Base-by-base conservation (phyloP, 176 grass and related monocot species). In the Aegilops bicornis region DNA sequence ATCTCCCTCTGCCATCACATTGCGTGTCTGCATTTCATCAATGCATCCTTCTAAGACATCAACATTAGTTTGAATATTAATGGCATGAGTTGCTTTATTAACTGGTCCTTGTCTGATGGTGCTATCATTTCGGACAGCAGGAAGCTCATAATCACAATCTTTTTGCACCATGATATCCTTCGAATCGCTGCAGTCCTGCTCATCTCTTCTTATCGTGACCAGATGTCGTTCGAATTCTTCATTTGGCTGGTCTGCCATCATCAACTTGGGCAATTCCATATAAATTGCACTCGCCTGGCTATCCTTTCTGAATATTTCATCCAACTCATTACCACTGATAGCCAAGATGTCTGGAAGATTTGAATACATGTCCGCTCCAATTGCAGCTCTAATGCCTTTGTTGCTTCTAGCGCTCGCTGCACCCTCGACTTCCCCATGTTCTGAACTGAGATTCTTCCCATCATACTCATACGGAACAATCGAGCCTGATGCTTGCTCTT, bases 381-480 rank as follows among this genome's bases (percentile, higher is more conserved):
- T 35, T 43, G 64, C 37, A 78, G 73, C 8, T 78, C 36, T 52
- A 79, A 23, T 61, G 20, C 35, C 36, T 83, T 78, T 54, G 45
- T 48, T 88, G 27, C 36, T 83, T 56, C 19, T 73, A 78, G 24
- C 20, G 8, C 20, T 83, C 20, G 4, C 36, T 10, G 86, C 79
- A 78, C 63, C 63, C 73, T 68, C 7, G n/a, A 15, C 29, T 48
- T 37, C 15, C 39, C n/a, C 71, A 54, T 75, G 4, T 61, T 50
- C 78, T 73, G 39, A 50, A 42, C 66, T 72, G 40, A n/a, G 30
- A 39, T n/a, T 87, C 16, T 87, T 73, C 33, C n/a, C 42, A 30
- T n/a, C 69, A 67, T 29, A 9, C 40, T n/a, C 69, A 67, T 29
- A 9, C 40, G 2, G 2, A 16, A 8, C 20, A 74, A 45, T n/a